phyloP scores from a whole-genome alignment of 768 basidiomycete species.

The Kondoa malvinella region DNA sequence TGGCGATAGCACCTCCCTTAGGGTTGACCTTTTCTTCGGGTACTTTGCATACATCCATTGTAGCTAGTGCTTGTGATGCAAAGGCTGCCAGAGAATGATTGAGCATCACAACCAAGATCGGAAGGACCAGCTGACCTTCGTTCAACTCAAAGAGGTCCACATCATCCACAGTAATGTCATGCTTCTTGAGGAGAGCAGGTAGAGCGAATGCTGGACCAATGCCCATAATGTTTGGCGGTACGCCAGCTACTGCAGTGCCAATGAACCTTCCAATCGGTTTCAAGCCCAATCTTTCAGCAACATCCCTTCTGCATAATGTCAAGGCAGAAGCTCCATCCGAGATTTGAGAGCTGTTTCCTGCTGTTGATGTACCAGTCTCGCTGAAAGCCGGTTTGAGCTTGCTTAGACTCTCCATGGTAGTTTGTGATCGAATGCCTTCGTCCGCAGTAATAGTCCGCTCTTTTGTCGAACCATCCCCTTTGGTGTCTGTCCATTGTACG shows the following conservation, averaged over 20 bases:
- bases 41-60: conserved; percentile 32
- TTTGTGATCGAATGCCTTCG: conserved; percentile 35
- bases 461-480: neutral
- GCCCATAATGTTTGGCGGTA: conserved; percentile 50
- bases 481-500: conserved; percentile 10
- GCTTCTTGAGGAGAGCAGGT: conserved; percentile 37
- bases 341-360: conserved; percentile 36
- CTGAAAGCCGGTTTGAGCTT: conserved; percentile 37
- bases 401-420: conserved; percentile 33
- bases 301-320: conserved; percentile 32
- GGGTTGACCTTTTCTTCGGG: conserved; percentile 34
- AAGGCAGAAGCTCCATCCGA: conserved; percentile 37
- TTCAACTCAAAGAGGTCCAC: conserved; percentile 28
- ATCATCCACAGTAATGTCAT: conserved; percentile 25
- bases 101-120: neutral
- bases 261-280: conserved; percentile 34
- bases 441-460: conserved; percentile 28
- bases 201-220: conserved; percentile 81
- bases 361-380: conserved; percentile 35
- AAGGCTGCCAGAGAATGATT: conserved; percentile 18
- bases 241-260: conserved; percentile 33
- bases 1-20: conserved; percentile 34
- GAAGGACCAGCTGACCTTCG: neutral
- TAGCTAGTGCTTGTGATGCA: conserved; percentile 34
- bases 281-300: conserved; percentile 35